Evolutionary conservation across 2,329 filamentous ascomycete genomes (phyloP).

Genomic region (Colletotrichum orbiculare): DNA sequence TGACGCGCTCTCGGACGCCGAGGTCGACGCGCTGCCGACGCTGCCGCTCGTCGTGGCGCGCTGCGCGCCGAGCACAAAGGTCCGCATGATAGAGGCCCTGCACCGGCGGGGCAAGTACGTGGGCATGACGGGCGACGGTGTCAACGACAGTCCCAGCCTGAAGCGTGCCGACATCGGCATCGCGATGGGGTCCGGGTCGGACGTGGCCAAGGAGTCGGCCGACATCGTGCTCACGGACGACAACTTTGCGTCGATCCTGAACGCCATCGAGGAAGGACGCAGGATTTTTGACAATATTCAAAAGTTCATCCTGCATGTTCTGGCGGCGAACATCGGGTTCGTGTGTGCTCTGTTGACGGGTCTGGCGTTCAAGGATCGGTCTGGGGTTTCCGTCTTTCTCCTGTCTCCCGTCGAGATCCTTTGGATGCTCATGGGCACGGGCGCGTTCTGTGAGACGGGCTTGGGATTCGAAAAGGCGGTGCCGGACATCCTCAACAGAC

Average conservation of each 20-base stretch:
- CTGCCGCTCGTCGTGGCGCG: conserved; percentile 76
- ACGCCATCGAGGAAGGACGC: conserved; percentile 77
- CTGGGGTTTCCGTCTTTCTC: conserved; percentile 76
- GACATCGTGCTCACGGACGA: conserved; percentile 79
- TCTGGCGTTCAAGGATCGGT: conserved; percentile 75
- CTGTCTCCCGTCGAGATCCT: conserved; percentile 81
- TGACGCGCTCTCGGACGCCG: conserved; percentile 69
- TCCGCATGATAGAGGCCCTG: conserved; percentile 79
- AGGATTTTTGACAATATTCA: conserved; percentile 82
- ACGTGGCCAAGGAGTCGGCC: conserved; percentile 72
- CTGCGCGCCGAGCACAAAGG: conserved; percentile 77
- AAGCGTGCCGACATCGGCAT: conserved; percentile 79
- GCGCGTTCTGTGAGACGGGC: conserved; percentile 80
- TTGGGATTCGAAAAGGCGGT: conserved; percentile 78
- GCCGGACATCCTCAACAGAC: conserved; percentile 74
- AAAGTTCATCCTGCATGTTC: conserved; percentile 77
- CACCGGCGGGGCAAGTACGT: conserved; percentile 69
- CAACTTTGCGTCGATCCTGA: conserved; percentile 79
- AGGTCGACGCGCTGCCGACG: conserved; percentile 73
- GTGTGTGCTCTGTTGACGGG: conserved; percentile 77
- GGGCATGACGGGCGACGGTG: conserved; percentile 72
- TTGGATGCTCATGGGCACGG: conserved; percentile 86
- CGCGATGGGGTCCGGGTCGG: conserved; percentile 73
- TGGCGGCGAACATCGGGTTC: conserved; percentile 78
- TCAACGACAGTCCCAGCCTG: conserved; percentile 78